Evolutionary conservation across 192 early-diverging fungal species (phyloP).

Genomic region (Ambispora gerdemannii): DNA sequence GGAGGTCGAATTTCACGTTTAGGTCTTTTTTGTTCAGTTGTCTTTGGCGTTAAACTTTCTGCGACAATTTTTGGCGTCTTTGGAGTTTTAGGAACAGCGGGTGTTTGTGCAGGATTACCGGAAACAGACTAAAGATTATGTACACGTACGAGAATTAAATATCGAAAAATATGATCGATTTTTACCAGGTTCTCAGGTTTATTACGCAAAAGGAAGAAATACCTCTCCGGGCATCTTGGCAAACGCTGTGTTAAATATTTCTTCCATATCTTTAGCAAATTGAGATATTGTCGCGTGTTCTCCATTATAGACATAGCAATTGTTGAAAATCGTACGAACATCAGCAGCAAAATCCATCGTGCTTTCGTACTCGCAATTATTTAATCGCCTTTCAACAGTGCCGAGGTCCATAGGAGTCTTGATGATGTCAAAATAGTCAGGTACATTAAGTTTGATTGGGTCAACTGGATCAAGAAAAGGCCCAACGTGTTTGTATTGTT

Average conservation of each 20-base stretch:
- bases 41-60: background rate
- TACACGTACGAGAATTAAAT: no score
- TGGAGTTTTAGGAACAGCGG: background rate
- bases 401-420: slow-evolving; percentile 77
- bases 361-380: slow-evolving; percentile 54
- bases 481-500: slow-evolving; percentile 76
- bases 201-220: no score
- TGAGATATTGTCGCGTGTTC: slow-evolving; percentile 65
- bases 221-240: slow-evolving; percentile 69
- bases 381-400: slow-evolving; percentile 71
- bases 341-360: slow-evolving; percentile 68
- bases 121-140: background rate
- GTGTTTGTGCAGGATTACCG: background rate
- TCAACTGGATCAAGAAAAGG: slow-evolving; percentile 88
- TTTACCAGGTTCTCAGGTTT: no score
- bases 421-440: slow-evolving; percentile 72
- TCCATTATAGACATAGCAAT: slow-evolving; percentile 82
- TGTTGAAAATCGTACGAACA: slow-evolving; percentile 70
- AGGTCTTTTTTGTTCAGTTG: background rate
- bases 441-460: slow-evolving; percentile 69
- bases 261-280: slow-evolving; percentile 67
- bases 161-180: no score
- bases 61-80: background rate
- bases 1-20: slow-evolving; percentile 3
- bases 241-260: slow-evolving; percentile 63